Conservation (phyloP, 1,284 basidiomycete species). For the Ganoderma meredithae region DNA sequence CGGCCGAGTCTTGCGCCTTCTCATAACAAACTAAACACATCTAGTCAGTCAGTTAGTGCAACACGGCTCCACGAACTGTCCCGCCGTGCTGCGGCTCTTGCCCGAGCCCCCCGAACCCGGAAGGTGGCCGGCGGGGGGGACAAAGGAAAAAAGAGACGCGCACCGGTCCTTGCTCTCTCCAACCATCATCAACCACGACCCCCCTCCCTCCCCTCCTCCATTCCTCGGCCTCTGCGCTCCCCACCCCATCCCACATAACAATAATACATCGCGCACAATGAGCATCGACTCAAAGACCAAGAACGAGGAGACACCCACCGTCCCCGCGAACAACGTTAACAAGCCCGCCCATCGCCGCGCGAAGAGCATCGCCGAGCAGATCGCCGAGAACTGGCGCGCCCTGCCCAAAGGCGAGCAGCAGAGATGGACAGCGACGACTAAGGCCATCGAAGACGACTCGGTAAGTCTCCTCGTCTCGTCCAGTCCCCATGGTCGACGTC, state of each 20-base stretch:
- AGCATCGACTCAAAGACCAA: not conserved
- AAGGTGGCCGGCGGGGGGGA: not conserved
- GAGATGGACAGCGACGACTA: not conserved
- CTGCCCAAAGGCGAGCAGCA: not conserved
- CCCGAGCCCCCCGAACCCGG: not conserved
- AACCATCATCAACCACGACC: not conserved
- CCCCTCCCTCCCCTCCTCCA: not conserved
- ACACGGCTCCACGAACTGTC: not conserved
- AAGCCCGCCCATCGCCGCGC: not conserved
- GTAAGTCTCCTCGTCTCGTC: not conserved
- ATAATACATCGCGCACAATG: not conserved
- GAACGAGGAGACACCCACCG: not conserved
- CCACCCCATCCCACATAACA: not conserved
- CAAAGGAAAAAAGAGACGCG: constrained; percentile 3
- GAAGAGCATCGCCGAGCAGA: not conserved
- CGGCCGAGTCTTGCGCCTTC: not conserved
- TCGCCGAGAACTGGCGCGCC: not conserved
- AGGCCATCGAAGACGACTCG: not conserved
- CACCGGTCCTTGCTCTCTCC: not conserved
- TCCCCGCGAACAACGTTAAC: not conserved
- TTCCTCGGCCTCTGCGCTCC: not conserved
- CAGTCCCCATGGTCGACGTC: not conserved
- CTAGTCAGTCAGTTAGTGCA: not conserved
- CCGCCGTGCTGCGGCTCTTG: not conserved
- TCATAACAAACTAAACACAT: not conserved